Evolutionary conservation across 148 eudicot genomes (phyloP), one percentile per base, ranked within the genome.

Genomic region (Chenopodium formosanum): DNA sequence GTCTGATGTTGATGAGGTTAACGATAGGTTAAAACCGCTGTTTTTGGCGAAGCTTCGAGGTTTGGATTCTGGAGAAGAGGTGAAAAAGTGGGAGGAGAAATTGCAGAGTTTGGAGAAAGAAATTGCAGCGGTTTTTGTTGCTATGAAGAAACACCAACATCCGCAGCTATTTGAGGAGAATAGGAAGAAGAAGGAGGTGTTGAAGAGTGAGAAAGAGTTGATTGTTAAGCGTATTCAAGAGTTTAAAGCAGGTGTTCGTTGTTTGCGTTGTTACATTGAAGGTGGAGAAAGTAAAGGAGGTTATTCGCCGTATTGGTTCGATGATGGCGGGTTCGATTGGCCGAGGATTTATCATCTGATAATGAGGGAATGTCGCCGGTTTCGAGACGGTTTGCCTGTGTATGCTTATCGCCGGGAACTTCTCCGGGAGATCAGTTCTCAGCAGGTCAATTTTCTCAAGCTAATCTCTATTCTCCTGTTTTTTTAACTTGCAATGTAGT

Each of bases 341-440:
- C 71, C 70, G 2, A 76, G 81, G 79, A 63, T 90, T 84, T 82
- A 83, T 83, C 69, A 70, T 40, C 9, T 88, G 27, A 84, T 91
- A 13, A 78, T 52, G 88, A 87, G 94, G 79, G 94, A 91, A 78
- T 85, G 88, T 70, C 74, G 83, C 56, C 77, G 94, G 52, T 75
- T 91, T 4, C 90, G 87, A 16, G 88, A 80, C 9, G 89, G 92
- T 5, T 82, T 91, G 90, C 94, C 94, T 0, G 86, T 91, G 13
- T 91, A 88, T 27, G 90, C 87, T 50, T 83, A 73, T 53, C 92
- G 94, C n/a, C 84, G 66, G 88, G 88, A 86, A 17, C 84, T 91
- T 80, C 87, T 91, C 20, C 47, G 56, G 29, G 82, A 67, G 9
- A 81, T 91, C 12, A 72, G 79, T 25, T 81, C 78, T 79, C 89